Evolutionary conservation across 1,284 basidiomycete genomes (phyloP).

Genomic region (Apiotrichum veenhuisii): DNA sequence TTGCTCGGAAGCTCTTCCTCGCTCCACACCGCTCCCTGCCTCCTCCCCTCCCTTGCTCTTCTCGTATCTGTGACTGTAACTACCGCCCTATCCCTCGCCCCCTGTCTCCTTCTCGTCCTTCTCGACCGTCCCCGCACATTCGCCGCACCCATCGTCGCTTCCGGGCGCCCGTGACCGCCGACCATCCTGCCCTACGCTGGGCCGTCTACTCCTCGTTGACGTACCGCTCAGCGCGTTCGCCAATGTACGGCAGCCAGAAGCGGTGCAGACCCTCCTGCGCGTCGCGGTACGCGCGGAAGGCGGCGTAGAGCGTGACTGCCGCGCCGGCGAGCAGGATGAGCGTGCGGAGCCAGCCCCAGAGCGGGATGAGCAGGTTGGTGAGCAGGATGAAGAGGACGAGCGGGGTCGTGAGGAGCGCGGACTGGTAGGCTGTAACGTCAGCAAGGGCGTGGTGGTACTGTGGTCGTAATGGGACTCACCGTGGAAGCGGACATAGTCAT

Average conservation of each 20-base stretch:
- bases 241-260: slow-evolving; percentile 65
- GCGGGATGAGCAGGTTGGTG: slow-evolving; percentile 57
- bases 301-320: slow-evolving; percentile 29
- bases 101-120: no score
- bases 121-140: no score
- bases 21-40: no score
- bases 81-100: no score
- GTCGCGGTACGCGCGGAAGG: slow-evolving; percentile 62
- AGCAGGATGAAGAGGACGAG: slow-evolving; percentile 62
- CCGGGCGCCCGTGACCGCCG: no score
- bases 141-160: no score
- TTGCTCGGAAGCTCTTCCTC: no score
- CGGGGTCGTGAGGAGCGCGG: slow-evolving; percentile 66
- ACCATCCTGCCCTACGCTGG: no score
- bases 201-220: slow-evolving; percentile 61
- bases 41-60: no score
- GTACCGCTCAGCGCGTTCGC: slow-evolving; percentile 68
- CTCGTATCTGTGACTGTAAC: no score
- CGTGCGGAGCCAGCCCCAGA: slow-evolving; percentile 46
- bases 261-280: slow-evolving; percentile 59
- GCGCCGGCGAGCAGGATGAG: slow-evolving; percentile 31
- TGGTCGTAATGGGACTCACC: slow-evolving; percentile 52
- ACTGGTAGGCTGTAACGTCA: slow-evolving; percentile 65
- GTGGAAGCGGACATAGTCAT: slow-evolving; percentile 76
- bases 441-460: background rate